Base-by-base conservation (phyloP, 1,284 basidiomycete genomes). In the Fomitopsis betulina region DNA sequence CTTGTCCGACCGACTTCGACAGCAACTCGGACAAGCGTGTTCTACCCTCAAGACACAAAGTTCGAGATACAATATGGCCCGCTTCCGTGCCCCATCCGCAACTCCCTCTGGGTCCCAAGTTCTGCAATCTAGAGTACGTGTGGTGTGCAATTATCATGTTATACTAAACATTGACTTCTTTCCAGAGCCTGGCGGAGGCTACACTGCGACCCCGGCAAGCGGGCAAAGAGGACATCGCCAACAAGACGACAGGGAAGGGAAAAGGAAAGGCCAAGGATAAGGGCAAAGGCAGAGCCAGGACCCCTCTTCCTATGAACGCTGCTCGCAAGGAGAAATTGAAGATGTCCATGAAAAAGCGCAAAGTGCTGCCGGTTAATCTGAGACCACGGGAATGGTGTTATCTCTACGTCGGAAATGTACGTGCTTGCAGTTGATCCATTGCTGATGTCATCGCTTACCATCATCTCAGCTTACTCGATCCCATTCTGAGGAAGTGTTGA, bases 371-470 rank as follows among this genome's bases (percentile, higher is more conserved):
- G 6, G 8, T 35, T 33, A 53, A 59, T 23, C 1, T 25, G n/a
- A 55, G 45, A n/a, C 32, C 23, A 43, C 39, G 50, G 43, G 58
- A 55, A 2, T 70, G 67, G 45, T 72, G 71, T 23, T 73, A 73
- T 59, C 73, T 83, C 21, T 87, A 75, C 65, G 81, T 86, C 27
- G 86, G 86, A 39, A 87, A 87, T 66, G 86, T 87, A 63, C 61
- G 82, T 63, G 4, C 5, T 15, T 65, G 10, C 15, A 39, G 15
- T 38, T 35, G 30, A 56, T 49, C 1, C 10, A 7, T 21, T 3
- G 12, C 23, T 25, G 5, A 37, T 10, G 9, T 30, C 25, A 54
- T 35, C 53, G 54, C 51, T 58, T 13, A n/a, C 23, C 5, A 12
- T n/a, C 42, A 8, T 51, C 35, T 35, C 58, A 74, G 73, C 61